Base-by-base conservation (phyloP, 352 stramenopile species). In the Blastocystis hominis region DNA sequence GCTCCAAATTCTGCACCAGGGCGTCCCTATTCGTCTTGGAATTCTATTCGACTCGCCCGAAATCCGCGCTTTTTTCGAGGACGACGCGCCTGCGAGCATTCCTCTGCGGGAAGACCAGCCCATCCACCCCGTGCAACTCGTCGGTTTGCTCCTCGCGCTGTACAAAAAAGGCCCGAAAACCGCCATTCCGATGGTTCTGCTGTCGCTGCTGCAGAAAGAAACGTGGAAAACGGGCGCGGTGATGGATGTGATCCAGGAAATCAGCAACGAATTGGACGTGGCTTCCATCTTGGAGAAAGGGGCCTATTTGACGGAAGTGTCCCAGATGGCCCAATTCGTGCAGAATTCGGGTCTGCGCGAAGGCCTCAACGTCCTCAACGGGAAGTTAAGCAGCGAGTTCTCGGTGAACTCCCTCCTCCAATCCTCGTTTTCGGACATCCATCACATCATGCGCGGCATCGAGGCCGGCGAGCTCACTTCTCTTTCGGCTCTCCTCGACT, bases 1-100 rank as follows among this genome's bases (percentile, higher is more conserved):
- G 13, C 62, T 70, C 59, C 20, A 54, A 15, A 47, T 89, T 6
- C 24, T 90, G 2, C 17, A 88, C n/a, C 66, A 89, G 30, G 24
- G 87, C 15, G 88, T 87, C 34, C 88, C 90, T 1, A 75, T 92
- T 0, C 86, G 88, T 38, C 86, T 91, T 20, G 89, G 86, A 44
- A 9, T 93, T 30, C 53, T 90, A 9, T 59, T 92, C 4, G 59
- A 24, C 62, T 81, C 42, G 20, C 38, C 44, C 40, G 34, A 5
- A n/a, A 59, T 59, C 13, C 50, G 50, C 13, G 13, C 50, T 13
- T 59, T 59, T 59, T 59, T 59, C 50, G 10, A 59, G n/a, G n/a
- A 59, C 50, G 10, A 59, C 1, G 10, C 50, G n/a, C 13, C 13
- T 59, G 66, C 42, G 40, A 15, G 6, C 20, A 24, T 86, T 36